Percentiles rank a stretch among this genome's conserved stretches.
These are phyloP conservation scores for Kurtzmaniella fragi DNA, from an alignment of 805 yeast species.

Conservation along the genomic window DNA sequence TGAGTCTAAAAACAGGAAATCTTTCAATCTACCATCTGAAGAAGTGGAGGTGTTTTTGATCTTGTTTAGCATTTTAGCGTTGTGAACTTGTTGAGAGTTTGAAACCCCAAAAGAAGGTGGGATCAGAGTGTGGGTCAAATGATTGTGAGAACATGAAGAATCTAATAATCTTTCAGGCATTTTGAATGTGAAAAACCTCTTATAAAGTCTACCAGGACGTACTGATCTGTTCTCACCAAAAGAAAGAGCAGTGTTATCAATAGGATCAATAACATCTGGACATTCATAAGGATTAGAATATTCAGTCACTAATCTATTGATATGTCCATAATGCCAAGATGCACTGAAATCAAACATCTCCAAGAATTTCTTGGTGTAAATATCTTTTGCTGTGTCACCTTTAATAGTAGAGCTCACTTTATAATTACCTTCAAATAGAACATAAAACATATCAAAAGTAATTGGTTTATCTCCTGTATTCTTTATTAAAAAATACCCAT, in stretches of 20 bases:
- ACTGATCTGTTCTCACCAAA: conserved; percentile 12
- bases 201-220: conserved; percentile 12
- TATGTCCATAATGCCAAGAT: conserved; percentile 38
- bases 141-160: conserved; percentile 30
- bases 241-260: conserved; percentile 19
- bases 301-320: conserved; percentile 29
- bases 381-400: conserved; percentile 10
- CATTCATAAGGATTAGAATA: conserved; percentile 10
- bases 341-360: conserved; percentile 51
- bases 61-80: background rate
- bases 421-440: conserved; percentile 49
- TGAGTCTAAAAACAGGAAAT: conserved; percentile 23
- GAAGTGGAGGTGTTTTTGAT: background rate
- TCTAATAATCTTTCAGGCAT: conserved; percentile 34
- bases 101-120: conserved; percentile 32
- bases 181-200: conserved; percentile 38
- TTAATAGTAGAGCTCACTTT: conserved; percentile 13
- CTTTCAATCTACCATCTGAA: conserved; percentile 13
- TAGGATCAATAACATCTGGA: conserved; percentile 16
- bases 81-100: conserved; percentile 1
- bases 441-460: conserved; percentile 59
- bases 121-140: conserved; percentile 25
- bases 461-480: conserved; percentile 38
- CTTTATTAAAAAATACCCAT: conserved; percentile 48
- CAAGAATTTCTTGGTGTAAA: conserved; percentile 29